Percentiles rank a stretch among this genome's conserved stretches.
Evolutionary conservation across 148 eudicot genomes (phyloP).

Genomic region (Persicaria maculosa): DNA sequence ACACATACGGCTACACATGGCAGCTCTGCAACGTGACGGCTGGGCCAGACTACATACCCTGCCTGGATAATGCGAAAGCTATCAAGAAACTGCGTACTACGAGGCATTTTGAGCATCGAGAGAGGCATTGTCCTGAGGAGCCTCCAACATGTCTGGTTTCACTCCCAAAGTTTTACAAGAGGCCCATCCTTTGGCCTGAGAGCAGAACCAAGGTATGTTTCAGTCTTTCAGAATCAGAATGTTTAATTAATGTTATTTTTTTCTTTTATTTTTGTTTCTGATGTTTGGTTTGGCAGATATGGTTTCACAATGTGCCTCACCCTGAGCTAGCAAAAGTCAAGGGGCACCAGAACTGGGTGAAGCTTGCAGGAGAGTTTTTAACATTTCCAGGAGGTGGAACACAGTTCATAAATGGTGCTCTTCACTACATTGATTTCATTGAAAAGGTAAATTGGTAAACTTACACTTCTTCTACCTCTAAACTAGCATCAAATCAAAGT

Average conservation of each 20-base stretch:
- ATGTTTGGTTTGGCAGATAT: slow-evolving; percentile 44
- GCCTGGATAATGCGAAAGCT: slow-evolving; percentile 73
- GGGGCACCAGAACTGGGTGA: slow-evolving; percentile 87
- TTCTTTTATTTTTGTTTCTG: background rate
- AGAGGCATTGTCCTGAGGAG: slow-evolving; percentile 80
- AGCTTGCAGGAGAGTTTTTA: slow-evolving; percentile 57
- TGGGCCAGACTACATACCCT: slow-evolving; percentile 75
- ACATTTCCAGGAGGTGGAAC: slow-evolving; percentile 91
- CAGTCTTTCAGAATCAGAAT: too few species aligned
- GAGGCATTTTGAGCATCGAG: slow-evolving; percentile 69
- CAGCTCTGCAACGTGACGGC: slow-evolving; percentile 64
- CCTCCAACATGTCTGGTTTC: slow-evolving; percentile 66
- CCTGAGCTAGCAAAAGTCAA: slow-evolving; percentile 58
- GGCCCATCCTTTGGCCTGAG: slow-evolving; percentile 55
- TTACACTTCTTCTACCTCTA: background rate
- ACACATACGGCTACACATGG: slow-evolving; percentile 45
- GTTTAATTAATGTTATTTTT: background rate
- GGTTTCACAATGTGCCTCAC: slow-evolving; percentile 83
- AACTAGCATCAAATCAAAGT: background rate
- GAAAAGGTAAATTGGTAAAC: slow-evolving; percentile 38
- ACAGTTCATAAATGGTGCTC: slow-evolving; percentile 79
- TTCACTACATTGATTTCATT: slow-evolving; percentile 67
- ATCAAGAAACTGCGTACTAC: slow-evolving; percentile 40
- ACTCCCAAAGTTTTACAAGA: slow-evolving; percentile 59
- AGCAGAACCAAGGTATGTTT: slow-evolving; percentile 71